These are phyloP conservation scores for Nidula microcarpa DNA, from an alignment of 768 basidiomycete genomes.

Conservation along the genomic window DNA sequence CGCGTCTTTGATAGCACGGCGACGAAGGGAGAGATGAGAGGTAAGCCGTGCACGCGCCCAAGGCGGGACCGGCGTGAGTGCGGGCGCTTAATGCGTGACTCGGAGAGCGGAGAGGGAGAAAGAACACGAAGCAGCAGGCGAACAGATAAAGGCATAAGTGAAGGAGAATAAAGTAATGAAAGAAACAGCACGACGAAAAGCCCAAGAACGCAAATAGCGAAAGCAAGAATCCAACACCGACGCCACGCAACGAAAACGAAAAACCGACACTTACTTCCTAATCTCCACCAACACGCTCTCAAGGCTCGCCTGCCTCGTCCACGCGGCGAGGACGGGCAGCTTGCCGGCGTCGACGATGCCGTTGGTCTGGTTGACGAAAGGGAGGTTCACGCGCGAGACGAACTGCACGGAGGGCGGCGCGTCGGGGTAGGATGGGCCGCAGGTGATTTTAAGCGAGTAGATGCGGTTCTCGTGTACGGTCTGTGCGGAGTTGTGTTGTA, in stretches of 20 bases:
- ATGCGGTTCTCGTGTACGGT: conserved; percentile 99
- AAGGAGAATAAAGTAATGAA: background rate
- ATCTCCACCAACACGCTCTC: conserved; percentile 93
- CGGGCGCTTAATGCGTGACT: too few species aligned
- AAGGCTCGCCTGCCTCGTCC: conserved; percentile 76
- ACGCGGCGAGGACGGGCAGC: conserved; percentile 68
- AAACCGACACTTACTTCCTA: conserved; percentile 58
- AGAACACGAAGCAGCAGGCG: background rate
- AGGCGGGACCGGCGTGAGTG: too few species aligned
- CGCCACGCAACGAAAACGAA: background rate
- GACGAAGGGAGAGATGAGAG: too few species aligned
- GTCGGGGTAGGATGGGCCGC: conserved; percentile 76
- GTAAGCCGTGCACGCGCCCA: too few species aligned
- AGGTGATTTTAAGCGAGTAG: conserved; percentile 90
- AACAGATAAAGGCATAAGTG: background rate
- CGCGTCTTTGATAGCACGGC: too few species aligned
- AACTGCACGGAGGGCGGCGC: conserved; percentile 79
- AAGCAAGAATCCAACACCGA: too few species aligned
- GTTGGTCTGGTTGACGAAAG: conserved; percentile 74
- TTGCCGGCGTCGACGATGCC: conserved; percentile 78
- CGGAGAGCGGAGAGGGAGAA: too few species aligned
- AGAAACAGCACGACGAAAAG: background rate
- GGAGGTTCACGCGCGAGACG: conserved; percentile 86
- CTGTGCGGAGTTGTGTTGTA: conserved; percentile 32
- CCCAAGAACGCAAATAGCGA: too few species aligned